Evolutionary conservation across 257 asterid genomes (phyloP), one percentile per base, ranked within the genome.

Genomic region (Mentha longifolia): DNA sequence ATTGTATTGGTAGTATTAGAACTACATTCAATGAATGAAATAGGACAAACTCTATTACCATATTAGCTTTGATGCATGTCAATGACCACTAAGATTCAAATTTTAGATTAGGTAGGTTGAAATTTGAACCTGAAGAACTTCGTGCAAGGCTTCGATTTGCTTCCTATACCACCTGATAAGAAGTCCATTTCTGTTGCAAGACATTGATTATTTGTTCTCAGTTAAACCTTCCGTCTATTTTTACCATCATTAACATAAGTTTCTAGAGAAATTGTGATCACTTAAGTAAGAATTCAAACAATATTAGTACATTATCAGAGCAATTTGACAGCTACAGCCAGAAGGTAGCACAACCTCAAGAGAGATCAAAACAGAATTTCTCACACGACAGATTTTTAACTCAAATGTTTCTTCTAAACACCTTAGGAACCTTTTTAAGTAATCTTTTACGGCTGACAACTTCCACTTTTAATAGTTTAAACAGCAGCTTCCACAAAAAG

Each of bases 101-200:
- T 78, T 71, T 63, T 63, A 72, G 43, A 79, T 89, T 85, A 71
- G 82, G 81, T 79, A 82, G 80, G 86, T 81, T 76, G 82, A 88
- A 95, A 92, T 84, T 82, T 81, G 84, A 88, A 92, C 98, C 98
- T 92, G 97, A 87, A 92, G 88, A 87, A 92, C 96, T 92, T 92
- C 89, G 95, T 92, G 95, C 98, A 92, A 77, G 98, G 97, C 97
- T 92, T 92, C 83, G 88, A 84, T 90, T 92, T 92, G 96, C 96
- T 92, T 83, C 98, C 98, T 90, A 88, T 82, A 85, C 97, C 98
- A 92, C 95, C 80, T 81, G 96, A 82, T 75, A 85, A 71, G 78
- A 89, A 85, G 84, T 88, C 96, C 86, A 87, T 71, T 88, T 88
- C 98, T 92, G 97, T 92, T 88, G 83, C 90, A 90, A 70, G 77